These are phyloP conservation scores for Trebouxiophyceae sp. DNA, from an alignment of 163 green algal genomes.

Conservation along the genomic window DNA sequence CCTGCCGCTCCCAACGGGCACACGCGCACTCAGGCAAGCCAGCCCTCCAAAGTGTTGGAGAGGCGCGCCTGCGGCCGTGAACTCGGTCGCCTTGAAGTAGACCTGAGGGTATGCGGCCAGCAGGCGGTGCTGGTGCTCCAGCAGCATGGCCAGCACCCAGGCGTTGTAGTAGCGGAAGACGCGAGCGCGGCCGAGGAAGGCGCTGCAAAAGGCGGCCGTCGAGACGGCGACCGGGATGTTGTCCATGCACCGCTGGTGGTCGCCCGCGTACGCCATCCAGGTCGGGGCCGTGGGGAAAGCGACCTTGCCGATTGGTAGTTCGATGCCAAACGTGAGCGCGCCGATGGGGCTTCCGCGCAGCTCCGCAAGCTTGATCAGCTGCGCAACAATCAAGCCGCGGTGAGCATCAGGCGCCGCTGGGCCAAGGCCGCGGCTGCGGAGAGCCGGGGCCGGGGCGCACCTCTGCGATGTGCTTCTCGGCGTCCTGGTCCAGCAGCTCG, in stretches of 20 bases:
- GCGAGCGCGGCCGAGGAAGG: not conserved
- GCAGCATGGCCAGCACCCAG: constrained; percentile 3
- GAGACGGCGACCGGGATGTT: not conserved
- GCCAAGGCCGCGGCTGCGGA: no score
- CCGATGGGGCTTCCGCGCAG: constrained; percentile 1
- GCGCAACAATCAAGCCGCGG: no score
- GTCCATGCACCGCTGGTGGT: constrained; percentile 11
- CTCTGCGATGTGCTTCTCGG: no score
- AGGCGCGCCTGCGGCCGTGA: not conserved
- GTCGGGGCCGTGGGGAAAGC: constrained; percentile 4
- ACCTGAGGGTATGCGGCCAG: constrained; percentile 6
- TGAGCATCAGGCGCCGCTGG: not conserved
- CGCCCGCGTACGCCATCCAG: constrained; percentile 7
- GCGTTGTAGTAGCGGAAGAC: constrained; percentile 1
- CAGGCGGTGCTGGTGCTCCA: not conserved
- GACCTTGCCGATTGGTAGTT: constrained; percentile 2
- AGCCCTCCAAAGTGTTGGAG: not conserved
- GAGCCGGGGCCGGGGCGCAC: not conserved
- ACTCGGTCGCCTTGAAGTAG: not conserved
- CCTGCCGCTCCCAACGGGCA: not conserved
- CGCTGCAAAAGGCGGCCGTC: not conserved
- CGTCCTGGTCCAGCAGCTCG: not conserved
- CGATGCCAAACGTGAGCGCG: constrained; percentile 8
- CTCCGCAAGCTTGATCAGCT: not conserved
- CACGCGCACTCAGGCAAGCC: not conserved